Evolutionary conservation across 116 monocot species (phyloP).

Genomic region (Thalassia testudinum): DNA sequence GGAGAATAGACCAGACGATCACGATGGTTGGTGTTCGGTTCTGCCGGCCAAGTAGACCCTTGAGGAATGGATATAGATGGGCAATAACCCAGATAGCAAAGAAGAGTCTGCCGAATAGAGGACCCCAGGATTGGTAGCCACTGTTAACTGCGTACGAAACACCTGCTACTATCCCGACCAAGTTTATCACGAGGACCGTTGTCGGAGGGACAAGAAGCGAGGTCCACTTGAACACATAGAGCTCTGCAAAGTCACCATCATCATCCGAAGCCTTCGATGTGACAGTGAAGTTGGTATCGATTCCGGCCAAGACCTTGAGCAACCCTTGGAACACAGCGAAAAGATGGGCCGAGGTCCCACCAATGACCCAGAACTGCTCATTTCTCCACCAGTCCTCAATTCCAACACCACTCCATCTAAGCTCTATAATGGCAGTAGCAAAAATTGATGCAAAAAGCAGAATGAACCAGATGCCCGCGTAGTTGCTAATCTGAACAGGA

Average conservation of each 20-base stretch:
- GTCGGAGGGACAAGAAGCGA: conserved; percentile 14
- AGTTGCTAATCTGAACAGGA: conserved; percentile 28
- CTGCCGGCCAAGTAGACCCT: conserved; percentile 15
- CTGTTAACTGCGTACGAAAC: conserved; percentile 13
- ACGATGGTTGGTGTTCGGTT: conserved; percentile 19
- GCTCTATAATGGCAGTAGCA: conserved; percentile 31
- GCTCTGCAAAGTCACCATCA: conserved; percentile 14
- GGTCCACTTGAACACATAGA: conserved; percentile 14
- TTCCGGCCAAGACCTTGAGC: conserved; percentile 20
- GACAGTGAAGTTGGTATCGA: conserved; percentile 15
- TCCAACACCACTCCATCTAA: conserved; percentile 35
- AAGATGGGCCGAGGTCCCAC: conserved; percentile 40
- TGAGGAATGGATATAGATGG: conserved; percentile 20
- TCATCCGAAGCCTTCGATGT: conserved; percentile 14
- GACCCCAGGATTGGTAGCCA: conserved; percentile 17
- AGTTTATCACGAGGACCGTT: conserved; percentile 8
- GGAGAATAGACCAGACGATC: conserved; percentile 19
- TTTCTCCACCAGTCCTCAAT: conserved; percentile 41
- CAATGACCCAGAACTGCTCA: conserved; percentile 43
- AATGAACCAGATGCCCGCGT: conserved; percentile 32
- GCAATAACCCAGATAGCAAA: conserved; percentile 16
- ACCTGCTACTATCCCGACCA: conserved; percentile 13
- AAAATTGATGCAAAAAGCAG: conserved; percentile 28
- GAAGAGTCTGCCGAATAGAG: conserved; percentile 16
- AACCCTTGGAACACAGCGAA: conserved; percentile 36